Evolutionary conservation across 2,329 filamentous ascomycete species (phyloP), one percentile per base, ranked within the genome.

Genomic region (Paecilomyces sp.): DNA sequence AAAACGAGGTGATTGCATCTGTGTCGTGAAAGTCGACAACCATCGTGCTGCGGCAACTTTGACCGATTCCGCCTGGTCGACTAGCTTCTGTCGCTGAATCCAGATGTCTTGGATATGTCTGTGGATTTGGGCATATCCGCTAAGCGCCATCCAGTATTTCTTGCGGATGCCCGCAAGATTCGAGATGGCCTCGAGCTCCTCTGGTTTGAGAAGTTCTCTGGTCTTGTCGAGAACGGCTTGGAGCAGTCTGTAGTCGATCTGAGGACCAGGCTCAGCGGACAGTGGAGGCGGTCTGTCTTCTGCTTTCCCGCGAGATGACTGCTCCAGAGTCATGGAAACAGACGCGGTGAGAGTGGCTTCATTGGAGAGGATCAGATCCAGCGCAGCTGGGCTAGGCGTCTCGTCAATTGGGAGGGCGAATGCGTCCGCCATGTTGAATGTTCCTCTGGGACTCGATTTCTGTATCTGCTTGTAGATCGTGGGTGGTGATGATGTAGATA

Each of bases 191-290:
- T 30, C 24, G 24, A 53, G 22, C 9, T 22, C 22, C 4, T 53
- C 51, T 30, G 24, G 22, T 1, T 22, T 3, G 6, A 53, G 51
- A 11, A 30, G 28, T 3, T 28, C 28, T 7, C 22, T 25, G 22
- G 51, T 30, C 28, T 13, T 30, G 51, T 13, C 13, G 51, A 53
- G 22, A 24, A 53, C 51, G 22, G 13, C 22, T 3, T 25, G 28
- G 24, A 65, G 34, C 15, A 59, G 5, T n/a, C 34, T 30, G 60
- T 65, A 65, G 51, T 64, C 55, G 52, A 65, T 47, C 12, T 50
- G 30, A 3, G 56, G 58, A 18, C 57, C 58, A 8, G 63, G 63
- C 53, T 65, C 62, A 25, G 28, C 60, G 51, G 56, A 51, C 50
- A 54, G 55, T 11, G 51, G 50, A 51, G 54, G n/a, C 22, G 47